Conservation (phyloP, 495 filamentous ascomycete genomes). For the Copromyces sp. region DNA sequence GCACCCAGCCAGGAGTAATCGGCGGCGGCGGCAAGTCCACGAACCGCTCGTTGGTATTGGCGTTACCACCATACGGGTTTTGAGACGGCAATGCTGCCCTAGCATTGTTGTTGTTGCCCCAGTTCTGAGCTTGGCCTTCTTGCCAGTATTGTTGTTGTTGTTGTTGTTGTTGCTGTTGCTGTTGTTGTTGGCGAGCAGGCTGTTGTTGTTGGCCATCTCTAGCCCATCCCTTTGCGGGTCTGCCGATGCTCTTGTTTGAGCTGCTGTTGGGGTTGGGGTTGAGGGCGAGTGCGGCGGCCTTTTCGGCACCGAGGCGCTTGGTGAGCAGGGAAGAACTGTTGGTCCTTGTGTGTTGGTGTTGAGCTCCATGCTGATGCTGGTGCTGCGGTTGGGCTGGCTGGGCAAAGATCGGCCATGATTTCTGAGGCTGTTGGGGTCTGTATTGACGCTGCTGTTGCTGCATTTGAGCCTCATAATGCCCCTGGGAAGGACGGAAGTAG, state of each 20-base stretch:
- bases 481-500: not conserved
- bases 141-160: conserved; percentile 8
- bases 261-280: not conserved
- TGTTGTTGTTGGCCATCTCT: conserved; percentile 11
- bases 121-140: conserved; percentile 3
- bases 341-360: conserved; percentile 9
- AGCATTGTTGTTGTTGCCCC: not conserved
- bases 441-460: not conserved
- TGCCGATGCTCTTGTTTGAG: not conserved
- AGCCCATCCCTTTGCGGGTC: conserved; percentile 2
- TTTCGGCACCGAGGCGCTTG: conserved; percentile 39
- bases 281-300: conserved; percentile 31
- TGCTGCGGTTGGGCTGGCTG: not conserved
- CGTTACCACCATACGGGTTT: not conserved
- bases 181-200: not conserved
- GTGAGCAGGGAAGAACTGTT: conserved; percentile 30
- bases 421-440: not conserved
- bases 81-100: not conserved
- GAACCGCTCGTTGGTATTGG: not conserved
- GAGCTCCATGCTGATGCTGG: conserved; percentile 1
- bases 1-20: conserved; percentile 40
- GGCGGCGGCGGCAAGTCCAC: conserved; percentile 21
- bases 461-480: not conserved
- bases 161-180: conserved; percentile 3
- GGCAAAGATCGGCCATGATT: not conserved